These are phyloP conservation scores for Termitomyces sp. DNA, from an alignment of 768 basidiomycete species.

Conservation along the genomic window DNA sequence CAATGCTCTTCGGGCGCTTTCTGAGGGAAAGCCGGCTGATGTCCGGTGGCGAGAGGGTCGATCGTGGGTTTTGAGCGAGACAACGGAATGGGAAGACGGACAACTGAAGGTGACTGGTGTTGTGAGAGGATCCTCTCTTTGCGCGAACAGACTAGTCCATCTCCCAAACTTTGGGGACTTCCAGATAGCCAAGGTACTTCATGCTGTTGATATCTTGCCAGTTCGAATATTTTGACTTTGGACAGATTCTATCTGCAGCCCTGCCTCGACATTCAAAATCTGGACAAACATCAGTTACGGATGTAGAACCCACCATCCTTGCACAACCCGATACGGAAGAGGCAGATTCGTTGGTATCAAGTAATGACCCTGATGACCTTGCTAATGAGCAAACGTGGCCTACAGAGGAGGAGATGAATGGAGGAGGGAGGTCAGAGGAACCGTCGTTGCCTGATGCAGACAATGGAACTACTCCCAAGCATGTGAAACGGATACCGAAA, in stretches of 20 bases:
- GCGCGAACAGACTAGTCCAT: constrained; percentile 83
- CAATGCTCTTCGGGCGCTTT: constrained; percentile 71
- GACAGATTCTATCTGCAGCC: constrained; percentile 70
- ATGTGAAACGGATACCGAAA: constrained; percentile 83
- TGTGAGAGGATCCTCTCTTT: constrained; percentile 75
- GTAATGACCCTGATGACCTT: constrained; percentile 85
- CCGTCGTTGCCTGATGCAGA: constrained; percentile 58
- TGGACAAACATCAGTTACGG: constrained; percentile 48
- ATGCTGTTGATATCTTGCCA: constrained; percentile 15
- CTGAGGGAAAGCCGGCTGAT: constrained; percentile 80
- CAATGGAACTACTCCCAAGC: constrained; percentile 73
- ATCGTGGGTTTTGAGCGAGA: constrained; percentile 68
- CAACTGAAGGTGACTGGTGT: constrained; percentile 76
- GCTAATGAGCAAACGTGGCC: constrained; percentile 99
- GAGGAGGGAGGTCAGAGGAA: constrained; percentile 26
- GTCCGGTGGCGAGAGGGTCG: constrained; percentile 84
- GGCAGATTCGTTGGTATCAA: constrained; percentile 84
- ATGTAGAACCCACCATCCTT: constrained; percentile 61
- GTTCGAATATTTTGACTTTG: neutral
- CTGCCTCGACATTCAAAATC: constrained; percentile 34
- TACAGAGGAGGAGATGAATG: constrained; percentile 91
- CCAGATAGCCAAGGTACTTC: constrained; percentile 70
- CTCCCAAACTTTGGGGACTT: constrained; percentile 88
- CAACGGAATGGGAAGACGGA: constrained; percentile 59
- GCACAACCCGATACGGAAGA: constrained; percentile 61